Evolutionary conservation across 495 filamentous ascomycete species (phyloP), one percentile per base, ranked within the genome.

Genomic region (Aspergillus sclerotioniger): DNA sequence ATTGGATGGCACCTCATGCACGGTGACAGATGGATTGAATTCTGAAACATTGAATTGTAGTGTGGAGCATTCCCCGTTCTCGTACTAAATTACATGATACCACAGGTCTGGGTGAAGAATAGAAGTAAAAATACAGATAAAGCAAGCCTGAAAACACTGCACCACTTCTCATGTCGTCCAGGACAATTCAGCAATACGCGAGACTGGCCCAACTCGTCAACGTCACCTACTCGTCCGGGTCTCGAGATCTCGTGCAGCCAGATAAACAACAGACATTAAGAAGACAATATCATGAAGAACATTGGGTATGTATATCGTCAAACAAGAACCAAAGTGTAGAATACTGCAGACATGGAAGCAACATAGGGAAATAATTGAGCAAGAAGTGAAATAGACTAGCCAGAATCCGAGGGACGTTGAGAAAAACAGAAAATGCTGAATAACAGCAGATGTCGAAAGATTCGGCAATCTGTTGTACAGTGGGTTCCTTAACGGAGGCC

Each of bases 261-360:
- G 33, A 51, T 46, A 33, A 51, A 15, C n/a, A 44, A 45, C 33
- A 37, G 13, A 45, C 37, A 41, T 41, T 33, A 32, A 50, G 47
- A 50, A 49, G 21, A 43, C 52, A 59, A 60, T 61, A 56, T 58
- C 39, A 50, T 56, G 45, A 53, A 54, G 16, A 59, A 58, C 35
- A 43, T 19, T 45, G 60, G 60, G 55, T 64, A 55, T 62, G 51
- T 59, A 50, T 57, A 55, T 62, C 51, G 54, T 53, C 37, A 15
- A 56, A 56, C 52, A 45, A 48, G 17, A 62, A 53, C 25, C 25
- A 31, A 46, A 39, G 13, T 53, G 51, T n/a, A 51, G 28, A 64
- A 39, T 58, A 28, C 51, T n/a, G n/a, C 8, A n/a, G n/a, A 2
- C 10, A n/a, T 12, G 37, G 5, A 12, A 41, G 37, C 37, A 41